Base-by-base conservation (phyloP, 352 stramenopile species). In the Phytophthora meadii region DNA sequence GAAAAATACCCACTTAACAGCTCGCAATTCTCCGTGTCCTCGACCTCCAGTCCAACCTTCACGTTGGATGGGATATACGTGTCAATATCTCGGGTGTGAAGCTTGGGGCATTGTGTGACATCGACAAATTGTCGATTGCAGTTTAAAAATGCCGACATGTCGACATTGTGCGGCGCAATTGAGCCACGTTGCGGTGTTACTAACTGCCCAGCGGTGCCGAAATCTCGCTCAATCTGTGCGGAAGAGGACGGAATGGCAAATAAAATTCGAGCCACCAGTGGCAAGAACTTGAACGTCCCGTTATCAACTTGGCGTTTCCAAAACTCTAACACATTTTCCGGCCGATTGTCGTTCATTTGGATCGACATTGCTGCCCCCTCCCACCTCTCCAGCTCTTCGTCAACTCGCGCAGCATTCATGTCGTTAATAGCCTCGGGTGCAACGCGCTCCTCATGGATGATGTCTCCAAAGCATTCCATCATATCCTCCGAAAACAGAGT, bases 71-170 rank as follows among this genome's bases (percentile, higher is more conserved):
- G 50, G 32, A 47, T 56, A 24, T 47, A 39, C 34, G 34, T 47
- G 4, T 19, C 22, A 42, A 55, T 34, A 44, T 34, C 19, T 45
- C 48, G 48, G 11, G 41, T 28, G 17, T 17, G 53, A 24, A 61
- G 52, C 53, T 61, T 49, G 10, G 39, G 36, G 30, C 41, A 61
- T 10, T 61, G 53, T 15, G 41, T 45, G 11, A 53, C 25, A 28
- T 53, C 53, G n/a, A 61, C 41, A 49, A 46, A 61, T 10, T 61
- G 40, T 32, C 28, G 9, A 30, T 61, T 61, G 25, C 41, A 45
- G 53, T 61, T 61, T 4, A 47, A 17, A 46, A 61, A 61, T n/a
- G 53, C 41, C 19, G 24, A 61, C 41, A 61, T 52, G 36, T 61
- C 41, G 14, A 61, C 32, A n/a, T 40, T 40, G 12, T 40, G 12